A percentile compares a stretch with the other conserved stretches of the same genome.
These are phyloP conservation scores for Batkoa obscura DNA, from an alignment of 371 early-diverging fungal species.

Conservation along the genomic window DNA sequence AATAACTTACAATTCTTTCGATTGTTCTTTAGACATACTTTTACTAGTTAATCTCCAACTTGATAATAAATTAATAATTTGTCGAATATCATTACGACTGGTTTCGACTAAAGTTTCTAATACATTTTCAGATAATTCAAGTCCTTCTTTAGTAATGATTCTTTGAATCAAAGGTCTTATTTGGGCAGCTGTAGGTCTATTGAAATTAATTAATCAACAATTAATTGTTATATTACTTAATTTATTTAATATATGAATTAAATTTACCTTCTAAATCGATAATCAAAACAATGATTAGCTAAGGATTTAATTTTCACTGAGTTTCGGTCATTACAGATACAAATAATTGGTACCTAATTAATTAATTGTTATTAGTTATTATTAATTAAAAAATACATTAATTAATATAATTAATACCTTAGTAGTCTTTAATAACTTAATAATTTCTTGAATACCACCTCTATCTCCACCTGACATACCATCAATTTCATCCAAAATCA, in stretches of 20 bases:
- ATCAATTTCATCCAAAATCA: conserved; percentile 99
- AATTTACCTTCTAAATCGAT: conserved; percentile 57
- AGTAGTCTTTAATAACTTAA: conserved; percentile 75
- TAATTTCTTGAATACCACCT: conserved; percentile 90
- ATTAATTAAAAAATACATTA: background rate
- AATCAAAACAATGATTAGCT: conserved; percentile 73
- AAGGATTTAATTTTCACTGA: conserved; percentile 82
- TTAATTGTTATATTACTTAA: background rate
- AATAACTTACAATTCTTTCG: conserved; percentile 27
- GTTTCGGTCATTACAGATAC: conserved; percentile 96
- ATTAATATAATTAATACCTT: conserved; percentile 23
- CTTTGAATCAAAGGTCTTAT: conserved; percentile 57
- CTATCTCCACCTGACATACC: conserved; percentile 99
- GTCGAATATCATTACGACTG: conserved; percentile 94
- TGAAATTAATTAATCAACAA: background rate
- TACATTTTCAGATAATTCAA: conserved; percentile 59
- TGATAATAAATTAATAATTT: conserved; percentile 89
- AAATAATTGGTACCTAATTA: conserved; percentile 85
- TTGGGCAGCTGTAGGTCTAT: conserved; percentile 26
- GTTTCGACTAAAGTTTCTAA: conserved; percentile 69
- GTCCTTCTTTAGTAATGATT: conserved; percentile 81
- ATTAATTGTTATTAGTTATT: background rate
- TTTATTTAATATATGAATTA: background rate
- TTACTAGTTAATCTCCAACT: conserved; percentile 50
- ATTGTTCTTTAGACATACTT: conserved; percentile 60